A percentile compares a stretch with the other conserved stretches of the same genome.
Evolutionary conservation across 345 rosid genomes (phyloP).

Genomic region (Cardamine chenopodiifolia): DNA sequence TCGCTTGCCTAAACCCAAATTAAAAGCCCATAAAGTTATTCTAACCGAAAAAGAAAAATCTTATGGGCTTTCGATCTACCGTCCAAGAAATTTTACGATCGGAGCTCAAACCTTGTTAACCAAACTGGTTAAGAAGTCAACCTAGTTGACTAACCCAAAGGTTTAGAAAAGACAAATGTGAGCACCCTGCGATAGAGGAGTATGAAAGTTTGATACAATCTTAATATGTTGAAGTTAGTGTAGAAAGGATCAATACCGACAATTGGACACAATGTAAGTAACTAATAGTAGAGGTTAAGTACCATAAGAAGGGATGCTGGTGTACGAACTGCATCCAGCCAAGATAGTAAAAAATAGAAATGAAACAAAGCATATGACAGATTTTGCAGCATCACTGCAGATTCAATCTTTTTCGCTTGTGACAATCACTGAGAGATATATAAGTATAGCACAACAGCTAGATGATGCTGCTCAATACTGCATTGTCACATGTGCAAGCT

Average conservation of each 20-base stretch:
- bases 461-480: constrained; percentile 80
- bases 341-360: constrained; percentile 52
- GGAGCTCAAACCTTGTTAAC: no score
- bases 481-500: constrained; percentile 67
- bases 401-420: constrained; percentile 28
- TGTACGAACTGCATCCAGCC: constrained; percentile 84
- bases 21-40: no score
- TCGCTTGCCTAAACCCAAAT: no score
- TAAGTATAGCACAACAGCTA: constrained; percentile 66
- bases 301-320: constrained; percentile 84
- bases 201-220: constrained; percentile 32
- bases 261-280: no score
- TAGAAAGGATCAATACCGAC: neutral
- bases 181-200: constrained; percentile 62
- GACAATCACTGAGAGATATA: constrained; percentile 54
- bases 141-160: no score
- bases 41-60: no score
- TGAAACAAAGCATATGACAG: constrained; percentile 59
- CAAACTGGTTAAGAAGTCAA: no score
- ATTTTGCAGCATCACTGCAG: constrained; percentile 49
- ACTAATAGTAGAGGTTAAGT: no score
- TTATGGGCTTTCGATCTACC: no score
- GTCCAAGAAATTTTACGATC: no score
- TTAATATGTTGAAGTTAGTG: neutral
- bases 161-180: constrained; percentile 73